These are phyloP conservation scores for Peronospora destructor DNA, from an alignment of 352 stramenopile species.

Conservation along the genomic window DNA sequence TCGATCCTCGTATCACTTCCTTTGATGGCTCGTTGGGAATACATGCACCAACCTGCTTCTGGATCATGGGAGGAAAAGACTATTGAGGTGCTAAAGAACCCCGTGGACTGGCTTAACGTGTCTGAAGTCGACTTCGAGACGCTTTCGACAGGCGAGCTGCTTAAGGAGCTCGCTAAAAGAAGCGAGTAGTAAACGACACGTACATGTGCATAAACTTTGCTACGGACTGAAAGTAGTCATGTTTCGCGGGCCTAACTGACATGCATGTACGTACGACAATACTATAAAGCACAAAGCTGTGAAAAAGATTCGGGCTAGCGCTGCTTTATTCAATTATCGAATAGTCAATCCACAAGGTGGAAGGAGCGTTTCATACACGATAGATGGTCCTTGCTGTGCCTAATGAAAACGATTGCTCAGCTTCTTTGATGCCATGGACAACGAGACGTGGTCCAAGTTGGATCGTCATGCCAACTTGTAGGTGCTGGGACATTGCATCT, in stretches of 20 bases:
- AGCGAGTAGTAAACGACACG: slow-evolving; percentile 30
- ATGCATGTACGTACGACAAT: slow-evolving; percentile 6
- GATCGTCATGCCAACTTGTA: too few relatives aligned
- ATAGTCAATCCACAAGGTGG: too few relatives aligned
- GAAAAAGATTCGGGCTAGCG: neutral
- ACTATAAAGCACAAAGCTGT: neutral
- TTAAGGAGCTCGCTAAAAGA: slow-evolving; percentile 71
- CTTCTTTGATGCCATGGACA: too few relatives aligned
- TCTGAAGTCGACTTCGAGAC: slow-evolving; percentile 57
- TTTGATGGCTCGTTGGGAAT: slow-evolving; percentile 95
- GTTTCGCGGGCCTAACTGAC: neutral
- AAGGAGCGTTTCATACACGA: too few relatives aligned
- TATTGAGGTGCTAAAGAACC: slow-evolving; percentile 90
- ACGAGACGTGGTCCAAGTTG: too few relatives aligned
- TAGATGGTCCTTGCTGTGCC: too few relatives aligned
- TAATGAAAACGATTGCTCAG: too few relatives aligned
- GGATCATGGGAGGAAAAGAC: slow-evolving; percentile 91
- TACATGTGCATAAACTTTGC: neutral
- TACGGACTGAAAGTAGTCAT: neutral
- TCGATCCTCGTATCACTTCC: slow-evolving; percentile 98
- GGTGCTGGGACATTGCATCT: too few relatives aligned
- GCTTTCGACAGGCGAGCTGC: slow-evolving; percentile 63
- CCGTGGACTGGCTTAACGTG: slow-evolving; percentile 91
- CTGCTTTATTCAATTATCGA: too few relatives aligned
- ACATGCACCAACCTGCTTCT: slow-evolving; percentile 85